These are phyloP conservation scores for Solanum boliviense DNA, from an alignment of 257 asterid species.

Conservation along the genomic window DNA sequence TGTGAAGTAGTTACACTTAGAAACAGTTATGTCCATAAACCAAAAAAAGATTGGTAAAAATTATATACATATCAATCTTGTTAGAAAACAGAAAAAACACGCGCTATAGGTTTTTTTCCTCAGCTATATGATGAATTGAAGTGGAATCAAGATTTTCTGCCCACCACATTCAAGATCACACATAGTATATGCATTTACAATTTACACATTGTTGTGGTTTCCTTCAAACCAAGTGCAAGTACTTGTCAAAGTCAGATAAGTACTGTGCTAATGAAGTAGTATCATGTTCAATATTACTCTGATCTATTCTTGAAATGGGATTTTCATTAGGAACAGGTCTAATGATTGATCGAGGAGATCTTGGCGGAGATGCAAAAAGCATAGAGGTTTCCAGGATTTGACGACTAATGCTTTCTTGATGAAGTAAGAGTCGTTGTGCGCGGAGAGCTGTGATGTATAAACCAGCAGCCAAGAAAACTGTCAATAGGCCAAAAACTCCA, in stretches of 20 bases:
- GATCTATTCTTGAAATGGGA: slow-evolving; percentile 19
- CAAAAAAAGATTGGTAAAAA: background rate
- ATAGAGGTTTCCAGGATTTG: slow-evolving; percentile 40
- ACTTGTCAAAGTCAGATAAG: slow-evolving; percentile 47
- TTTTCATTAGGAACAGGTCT: slow-evolving; percentile 33
- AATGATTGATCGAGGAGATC: slow-evolving; percentile 28
- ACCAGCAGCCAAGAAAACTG: slow-evolving; percentile 63
- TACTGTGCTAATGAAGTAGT: slow-evolving; percentile 29
- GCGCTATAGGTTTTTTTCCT: background rate
- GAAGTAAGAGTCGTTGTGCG: slow-evolving; percentile 22
- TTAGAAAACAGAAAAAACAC: background rate
- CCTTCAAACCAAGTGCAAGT: slow-evolving; percentile 22
- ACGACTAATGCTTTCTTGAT: slow-evolving; percentile 28
- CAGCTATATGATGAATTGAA: background rate
- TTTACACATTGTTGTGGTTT: background rate
- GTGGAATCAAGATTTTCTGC: background rate
- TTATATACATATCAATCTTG: background rate
- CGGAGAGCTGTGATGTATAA: slow-evolving; percentile 54
- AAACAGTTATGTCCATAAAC: background rate
- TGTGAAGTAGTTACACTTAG: background rate
- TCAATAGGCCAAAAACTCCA: slow-evolving; percentile 58
- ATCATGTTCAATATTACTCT: slow-evolving; percentile 13
- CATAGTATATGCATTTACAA: background rate
- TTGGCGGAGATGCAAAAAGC: slow-evolving; percentile 58
- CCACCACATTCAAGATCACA: background rate